phyloP scores from a whole-genome alignment of 192 early-diverging fungal genomes.

The Ramicandelaber brevisporus region DNA sequence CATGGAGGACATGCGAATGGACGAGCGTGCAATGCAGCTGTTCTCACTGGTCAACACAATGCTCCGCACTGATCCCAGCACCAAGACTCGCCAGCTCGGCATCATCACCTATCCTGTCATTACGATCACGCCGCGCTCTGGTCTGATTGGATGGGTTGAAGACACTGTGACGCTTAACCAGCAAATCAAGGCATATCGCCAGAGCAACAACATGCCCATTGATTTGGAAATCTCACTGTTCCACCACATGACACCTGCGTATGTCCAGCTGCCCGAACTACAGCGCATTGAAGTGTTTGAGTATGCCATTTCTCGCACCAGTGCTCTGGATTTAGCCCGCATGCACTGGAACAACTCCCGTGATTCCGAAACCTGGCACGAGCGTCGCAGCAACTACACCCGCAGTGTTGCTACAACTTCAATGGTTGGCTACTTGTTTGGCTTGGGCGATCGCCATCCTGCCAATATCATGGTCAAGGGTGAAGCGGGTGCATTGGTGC shows the following conservation, averaged over 20 bases:
- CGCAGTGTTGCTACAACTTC: conserved; percentile 90
- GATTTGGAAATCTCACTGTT: conserved; percentile 80
- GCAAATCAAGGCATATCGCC: conserved; percentile 65
- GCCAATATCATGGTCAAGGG: conserved; percentile 85
- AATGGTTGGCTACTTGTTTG: conserved; percentile 96
- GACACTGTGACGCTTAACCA: conserved; percentile 72
- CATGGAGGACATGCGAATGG: conserved; percentile 92
- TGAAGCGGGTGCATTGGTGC: conserved; percentile 74
- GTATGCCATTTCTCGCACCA: conserved; percentile 66
- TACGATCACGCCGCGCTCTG: conserved; percentile 83
- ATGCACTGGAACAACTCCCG: conserved; percentile 86
- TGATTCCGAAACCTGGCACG: conserved; percentile 89
- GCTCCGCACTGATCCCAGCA: conserved; percentile 53
- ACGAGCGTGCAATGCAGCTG: conserved; percentile 96
- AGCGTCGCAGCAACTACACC: conserved; percentile 84
- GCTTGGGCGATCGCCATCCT: conserved; percentile 86
- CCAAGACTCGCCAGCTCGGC: conserved; percentile 67
- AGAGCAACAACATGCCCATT: conserved; percentile 48
- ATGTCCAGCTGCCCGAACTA: conserved; percentile 57
- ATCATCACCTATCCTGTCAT: conserved; percentile 81
- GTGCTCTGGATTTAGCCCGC: conserved; percentile 76
- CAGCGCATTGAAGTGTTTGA: conserved; percentile 95
- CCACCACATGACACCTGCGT: conserved; percentile 69
- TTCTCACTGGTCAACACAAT: conserved; percentile 92
- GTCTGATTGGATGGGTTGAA: conserved; percentile 81